phyloP scores from a whole-genome alignment of 176 grass and related monocot genomes.

The Secale cereale region DNA sequence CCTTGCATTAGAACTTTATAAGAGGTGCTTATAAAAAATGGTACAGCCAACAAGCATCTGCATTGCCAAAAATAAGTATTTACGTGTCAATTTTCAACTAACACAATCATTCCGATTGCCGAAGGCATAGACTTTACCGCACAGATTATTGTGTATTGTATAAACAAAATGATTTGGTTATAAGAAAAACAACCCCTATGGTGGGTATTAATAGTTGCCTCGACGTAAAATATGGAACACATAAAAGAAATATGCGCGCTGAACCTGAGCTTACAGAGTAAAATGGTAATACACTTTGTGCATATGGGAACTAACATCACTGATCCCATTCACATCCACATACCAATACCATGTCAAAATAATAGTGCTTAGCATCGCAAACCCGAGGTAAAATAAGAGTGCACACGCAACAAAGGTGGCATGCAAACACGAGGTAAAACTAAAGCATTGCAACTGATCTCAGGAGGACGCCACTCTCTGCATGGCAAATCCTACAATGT shows the following conservation, averaged over 20 bases:
- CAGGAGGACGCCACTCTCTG: not conserved
- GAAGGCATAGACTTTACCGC: not conserved
- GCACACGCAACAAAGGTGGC: not conserved
- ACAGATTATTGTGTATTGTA: not conserved
- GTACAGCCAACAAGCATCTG: not conserved
- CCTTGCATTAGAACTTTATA: slow-evolving; percentile 3
- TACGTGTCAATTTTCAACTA: not conserved
- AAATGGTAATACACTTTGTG: not conserved
- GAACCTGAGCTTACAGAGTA: not conserved
- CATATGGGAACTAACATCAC: not conserved
- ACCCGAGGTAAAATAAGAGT: not conserved
- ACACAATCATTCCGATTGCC: not conserved
- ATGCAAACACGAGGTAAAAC: not conserved
- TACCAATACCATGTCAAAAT: not conserved
- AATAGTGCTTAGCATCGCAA: not conserved
- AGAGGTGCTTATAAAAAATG: not conserved
- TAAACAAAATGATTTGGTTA: not conserved
- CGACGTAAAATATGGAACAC: not conserved
- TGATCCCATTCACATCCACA: slow-evolving; percentile 3
- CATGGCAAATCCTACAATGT: not conserved
- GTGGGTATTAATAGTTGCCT: not conserved
- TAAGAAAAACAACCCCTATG: not conserved
- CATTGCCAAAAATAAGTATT: not conserved
- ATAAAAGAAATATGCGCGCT: not conserved
- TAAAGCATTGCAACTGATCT: not conserved